Evolutionary conservation across 805 yeast genomes (phyloP).

Genomic region (Lachancea sp.): DNA sequence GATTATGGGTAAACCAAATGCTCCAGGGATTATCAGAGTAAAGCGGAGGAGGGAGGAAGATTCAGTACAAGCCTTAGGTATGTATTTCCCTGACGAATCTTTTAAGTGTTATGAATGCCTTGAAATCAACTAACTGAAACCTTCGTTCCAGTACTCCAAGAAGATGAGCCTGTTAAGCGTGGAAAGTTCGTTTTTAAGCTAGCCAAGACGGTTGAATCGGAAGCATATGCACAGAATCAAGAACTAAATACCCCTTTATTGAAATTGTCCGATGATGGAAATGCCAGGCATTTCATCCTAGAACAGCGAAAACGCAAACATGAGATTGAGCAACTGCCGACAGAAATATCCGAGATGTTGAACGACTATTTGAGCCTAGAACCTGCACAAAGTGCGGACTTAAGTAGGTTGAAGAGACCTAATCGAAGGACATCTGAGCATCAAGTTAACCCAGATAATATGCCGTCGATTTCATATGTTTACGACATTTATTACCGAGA

Average conservation of each 20-base stretch:
- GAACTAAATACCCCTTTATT: constrained; percentile 24
- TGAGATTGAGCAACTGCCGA: constrained; percentile 38
- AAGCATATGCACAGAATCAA: constrained; percentile 24
- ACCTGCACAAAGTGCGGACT: not conserved
- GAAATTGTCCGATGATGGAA: constrained; percentile 19
- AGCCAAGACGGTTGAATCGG: constrained; percentile 41
- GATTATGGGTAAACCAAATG: constrained; percentile 9
- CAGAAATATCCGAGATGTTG: constrained; percentile 72
- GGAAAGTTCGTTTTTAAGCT: constrained; percentile 39
- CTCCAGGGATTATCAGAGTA: constrained; percentile 68
- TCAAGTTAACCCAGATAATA: constrained; percentile 14
- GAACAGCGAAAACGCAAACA: constrained; percentile 27
- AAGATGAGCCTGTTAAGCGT: constrained; percentile 32
- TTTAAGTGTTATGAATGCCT: not conserved
- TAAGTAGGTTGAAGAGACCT: not conserved
- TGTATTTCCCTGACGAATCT: constrained; percentile 13
- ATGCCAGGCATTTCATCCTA: constrained; percentile 26
- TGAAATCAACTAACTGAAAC: constrained; percentile 1
- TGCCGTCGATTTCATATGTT: constrained; percentile 60
- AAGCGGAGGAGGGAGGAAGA: constrained; percentile 84
- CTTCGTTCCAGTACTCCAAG: constrained; percentile 17
- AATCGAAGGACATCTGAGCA: constrained; percentile 22
- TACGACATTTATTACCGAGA: constrained; percentile 82
- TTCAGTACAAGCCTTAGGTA: constrained; percentile 72
- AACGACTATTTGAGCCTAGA: constrained; percentile 45